Base-by-base conservation (phyloP, 805 yeast genomes). In the Saturnispora hagleri region DNA sequence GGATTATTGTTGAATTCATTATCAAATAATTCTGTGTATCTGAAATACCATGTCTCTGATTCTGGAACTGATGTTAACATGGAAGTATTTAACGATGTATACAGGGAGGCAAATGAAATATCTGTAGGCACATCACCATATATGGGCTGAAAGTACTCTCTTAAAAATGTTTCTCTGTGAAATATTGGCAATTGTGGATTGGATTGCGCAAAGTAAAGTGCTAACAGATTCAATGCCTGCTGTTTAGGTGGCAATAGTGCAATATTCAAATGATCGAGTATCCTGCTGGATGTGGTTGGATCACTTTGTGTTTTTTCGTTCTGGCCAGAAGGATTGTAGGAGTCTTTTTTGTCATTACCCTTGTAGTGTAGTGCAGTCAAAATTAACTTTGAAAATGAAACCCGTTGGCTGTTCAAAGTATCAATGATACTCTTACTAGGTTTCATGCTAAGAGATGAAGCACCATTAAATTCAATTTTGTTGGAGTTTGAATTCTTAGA, bases 161-260 rank as follows among this genome's bases (percentile, higher is more conserved):
- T 70, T 43, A 90, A 65, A 60, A 89, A 89, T 57, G 76, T 79
- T 59, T 88, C 95, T 31, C 96, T 74, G 63, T 90, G 96, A 46
- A 89, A 67, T 4, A 90, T 74, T 0, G 97, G 97, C 27, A 87
- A 65, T 64, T 89, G 96, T 2, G 95, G 73, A 62, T 90, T 89
- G 15, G 90, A 79, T 59, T 85, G 89, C 20, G 85, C 79, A 62
- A 90, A 90, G 63, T 76, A 89, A 2, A 79, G 71, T 36, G 80
- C 74, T 8, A 89, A 61, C 43, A 86, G 74, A 48, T 73, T 71
- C 60, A 84, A 80, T 0, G 97, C 96, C 33, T 80, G 76, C 22
- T 73, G 69, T 59, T 86, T 87, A 1, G 86, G 75, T 1, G 95
- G 93, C 22, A 90, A 69, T 10, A 76, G 61, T 0, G 83, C 81